Evolutionary conservation across 345 rosid species (phyloP).

Genomic region (Microthlaspi erraticum): DNA sequence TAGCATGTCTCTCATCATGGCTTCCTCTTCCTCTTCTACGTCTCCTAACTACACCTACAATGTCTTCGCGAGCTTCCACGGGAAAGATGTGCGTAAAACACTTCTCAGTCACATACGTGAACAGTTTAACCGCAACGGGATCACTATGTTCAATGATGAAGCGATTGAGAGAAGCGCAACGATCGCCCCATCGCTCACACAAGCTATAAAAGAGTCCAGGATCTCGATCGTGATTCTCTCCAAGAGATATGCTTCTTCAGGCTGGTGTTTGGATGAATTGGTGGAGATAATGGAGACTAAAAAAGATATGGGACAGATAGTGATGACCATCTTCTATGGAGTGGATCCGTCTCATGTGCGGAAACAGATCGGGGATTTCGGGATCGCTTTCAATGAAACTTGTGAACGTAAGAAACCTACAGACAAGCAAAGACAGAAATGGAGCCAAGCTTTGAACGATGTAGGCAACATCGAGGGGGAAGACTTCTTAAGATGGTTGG

Average conservation of each 20-base stretch:
- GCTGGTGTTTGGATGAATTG: slow-evolving; percentile 25
- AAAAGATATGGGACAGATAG: background rate
- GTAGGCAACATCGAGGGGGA: background rate
- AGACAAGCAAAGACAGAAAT: background rate
- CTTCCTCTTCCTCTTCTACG: background rate
- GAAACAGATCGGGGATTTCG: background rate
- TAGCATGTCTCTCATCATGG: background rate
- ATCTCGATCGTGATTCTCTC: slow-evolving; percentile 16
- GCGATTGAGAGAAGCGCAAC: background rate
- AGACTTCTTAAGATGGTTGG: slow-evolving; percentile 6
- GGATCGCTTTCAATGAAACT: background rate
- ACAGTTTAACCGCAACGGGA: background rate
- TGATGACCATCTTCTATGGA: slow-evolving; percentile 1
- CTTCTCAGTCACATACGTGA: background rate
- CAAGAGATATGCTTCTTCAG: slow-evolving; percentile 4
- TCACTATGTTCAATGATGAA: background rate
- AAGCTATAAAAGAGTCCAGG: background rate
- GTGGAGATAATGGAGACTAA: slow-evolving; percentile 7
- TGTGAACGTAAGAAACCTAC: background rate
- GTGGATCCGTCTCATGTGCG: slow-evolving; percentile 13
- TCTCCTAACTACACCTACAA: background rate
- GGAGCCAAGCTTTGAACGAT: slow-evolving; percentile 7
- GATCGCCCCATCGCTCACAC: background rate
- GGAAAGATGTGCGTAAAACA: background rate
- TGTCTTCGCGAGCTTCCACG: slow-evolving; percentile 6